Percentiles rank a stretch among this genome's conserved stretches.
Evolutionary conservation across 2,329 filamentous ascomycete genomes (phyloP).

Genomic region (Scytalidium sp.): DNA sequence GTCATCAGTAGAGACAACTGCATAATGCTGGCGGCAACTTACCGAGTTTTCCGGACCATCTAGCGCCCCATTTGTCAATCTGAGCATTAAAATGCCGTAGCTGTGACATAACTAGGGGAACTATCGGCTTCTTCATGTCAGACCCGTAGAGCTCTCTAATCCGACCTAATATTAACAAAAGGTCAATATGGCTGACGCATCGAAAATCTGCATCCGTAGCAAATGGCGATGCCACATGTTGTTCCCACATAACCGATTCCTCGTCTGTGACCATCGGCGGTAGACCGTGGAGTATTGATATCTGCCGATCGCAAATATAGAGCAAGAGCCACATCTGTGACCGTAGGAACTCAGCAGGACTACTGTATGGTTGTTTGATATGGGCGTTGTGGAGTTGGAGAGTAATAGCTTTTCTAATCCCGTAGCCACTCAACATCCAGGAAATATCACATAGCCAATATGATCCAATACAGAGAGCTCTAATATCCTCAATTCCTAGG

Average conservation of each 20-base stretch:
- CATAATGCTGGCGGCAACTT: slow-evolving; percentile 5
- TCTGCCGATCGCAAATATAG: slow-evolving; percentile 63
- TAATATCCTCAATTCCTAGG: slow-evolving; percentile 47
- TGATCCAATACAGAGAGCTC: slow-evolving; percentile 50
- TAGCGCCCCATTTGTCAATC: slow-evolving; percentile 30
- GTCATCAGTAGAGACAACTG: not conserved
- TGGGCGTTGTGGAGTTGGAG: slow-evolving; percentile 52
- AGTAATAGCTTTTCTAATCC: slow-evolving; percentile 42
- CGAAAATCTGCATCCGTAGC: slow-evolving; percentile 51
- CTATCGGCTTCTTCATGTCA: slow-evolving; percentile 46
- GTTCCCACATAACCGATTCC: slow-evolving; percentile 50
- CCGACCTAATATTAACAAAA: slow-evolving; percentile 57
- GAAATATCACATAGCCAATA: slow-evolving; percentile 54
- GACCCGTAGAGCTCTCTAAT: slow-evolving; percentile 55
- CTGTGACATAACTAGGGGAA: slow-evolving; percentile 29
- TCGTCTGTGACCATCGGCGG: slow-evolving; percentile 59
- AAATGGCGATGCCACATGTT: slow-evolving; percentile 45
- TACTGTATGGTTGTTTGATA: slow-evolving; percentile 32
- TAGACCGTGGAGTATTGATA: slow-evolving; percentile 59
- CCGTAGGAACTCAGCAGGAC: slow-evolving; percentile 14
- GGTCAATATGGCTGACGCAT: slow-evolving; percentile 53
- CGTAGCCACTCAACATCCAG: slow-evolving; percentile 39
- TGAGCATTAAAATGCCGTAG: slow-evolving; percentile 31
- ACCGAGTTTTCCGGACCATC: slow-evolving; percentile 32
- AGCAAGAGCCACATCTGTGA: slow-evolving; percentile 59